These are phyloP conservation scores for Tricholoma bakamatsutake DNA, from an alignment of 768 basidiomycete species.

Conservation along the genomic window DNA sequence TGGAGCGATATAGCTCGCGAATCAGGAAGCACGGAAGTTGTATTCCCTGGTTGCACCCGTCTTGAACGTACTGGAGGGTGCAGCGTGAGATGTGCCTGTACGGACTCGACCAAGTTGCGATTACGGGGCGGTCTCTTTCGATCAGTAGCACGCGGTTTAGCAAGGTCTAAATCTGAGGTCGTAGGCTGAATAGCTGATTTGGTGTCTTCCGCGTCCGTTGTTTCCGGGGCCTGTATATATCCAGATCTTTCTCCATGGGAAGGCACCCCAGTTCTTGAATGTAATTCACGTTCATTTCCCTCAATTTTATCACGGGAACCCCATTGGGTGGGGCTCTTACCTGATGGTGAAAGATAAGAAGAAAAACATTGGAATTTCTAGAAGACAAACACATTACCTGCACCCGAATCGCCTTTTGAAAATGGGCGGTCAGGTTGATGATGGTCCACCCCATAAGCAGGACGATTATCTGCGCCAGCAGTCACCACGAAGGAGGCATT, in stretches of 20 bases:
- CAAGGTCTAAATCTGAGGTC: neutral
- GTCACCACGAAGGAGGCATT: neutral
- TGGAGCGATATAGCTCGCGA: conserved; percentile 15
- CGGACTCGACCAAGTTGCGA: conserved; percentile 39
- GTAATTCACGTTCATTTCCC: conserved; percentile 5
- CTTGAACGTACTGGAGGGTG: neutral
- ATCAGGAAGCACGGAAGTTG: neutral
- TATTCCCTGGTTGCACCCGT: neutral
- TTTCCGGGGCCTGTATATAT: neutral
- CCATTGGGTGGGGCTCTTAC: neutral
- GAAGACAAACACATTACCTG: neutral
- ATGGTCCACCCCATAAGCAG: neutral
- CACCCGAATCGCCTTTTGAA: neutral
- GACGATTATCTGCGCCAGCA: neutral
- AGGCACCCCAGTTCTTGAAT: neutral
- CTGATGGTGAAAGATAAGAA: neutral
- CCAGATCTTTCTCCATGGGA: neutral
- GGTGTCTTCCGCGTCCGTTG: conserved; percentile 2
- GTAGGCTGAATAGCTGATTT: neutral
- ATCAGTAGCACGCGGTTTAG: neutral
- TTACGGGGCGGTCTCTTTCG: conserved; percentile 15
- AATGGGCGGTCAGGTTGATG: neutral
- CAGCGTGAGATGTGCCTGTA: conserved; percentile 40
- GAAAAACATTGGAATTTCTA: neutral
- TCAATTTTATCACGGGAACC: conserved; percentile 1